Percentiles rank a stretch among this genome's conserved stretches.
Conservation (phyloP, 2,329 filamentous ascomycete genomes). For the Pyrenochaeta sp. region DNA sequence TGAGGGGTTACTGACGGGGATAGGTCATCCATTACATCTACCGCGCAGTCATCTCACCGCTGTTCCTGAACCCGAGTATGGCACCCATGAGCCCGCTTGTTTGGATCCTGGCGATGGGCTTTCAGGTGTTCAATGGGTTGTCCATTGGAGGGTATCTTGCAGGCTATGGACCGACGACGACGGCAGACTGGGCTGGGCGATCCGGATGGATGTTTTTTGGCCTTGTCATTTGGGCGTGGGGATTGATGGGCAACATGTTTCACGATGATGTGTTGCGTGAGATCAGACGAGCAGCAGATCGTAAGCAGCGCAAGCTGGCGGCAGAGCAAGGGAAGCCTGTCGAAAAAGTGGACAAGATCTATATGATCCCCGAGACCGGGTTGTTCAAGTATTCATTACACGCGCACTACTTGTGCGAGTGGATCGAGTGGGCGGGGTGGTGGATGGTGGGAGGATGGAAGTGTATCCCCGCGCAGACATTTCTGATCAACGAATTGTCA, state of each 20-base stretch:
- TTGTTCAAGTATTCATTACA: conserved; percentile 84
- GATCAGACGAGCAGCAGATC: conserved; percentile 75
- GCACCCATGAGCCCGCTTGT: conserved; percentile 81
- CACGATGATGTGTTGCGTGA: conserved; percentile 91
- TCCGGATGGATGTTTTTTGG: conserved; percentile 65
- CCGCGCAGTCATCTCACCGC: conserved; percentile 81
- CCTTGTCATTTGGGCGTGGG: conserved; percentile 76
- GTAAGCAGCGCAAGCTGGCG: conserved; percentile 62
- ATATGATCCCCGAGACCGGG: conserved; percentile 83
- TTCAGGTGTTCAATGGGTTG: conserved; percentile 83
- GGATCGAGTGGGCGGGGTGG: conserved; percentile 94
- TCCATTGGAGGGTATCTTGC: conserved; percentile 82
- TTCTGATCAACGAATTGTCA: conserved; percentile 85
- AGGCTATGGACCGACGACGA: conserved; percentile 76
- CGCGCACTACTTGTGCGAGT: conserved; percentile 95
- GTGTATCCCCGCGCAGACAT: conserved; percentile 78
- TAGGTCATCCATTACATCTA: conserved; percentile 87
- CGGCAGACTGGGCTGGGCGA: conserved; percentile 59
- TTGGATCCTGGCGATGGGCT: conserved; percentile 68
- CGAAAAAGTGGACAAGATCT: conserved; percentile 76
- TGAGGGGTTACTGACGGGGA: conserved; percentile 16
- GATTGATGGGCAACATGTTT: conserved; percentile 81
- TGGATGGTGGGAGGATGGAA: conserved; percentile 73
- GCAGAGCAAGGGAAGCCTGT: conserved; percentile 54
- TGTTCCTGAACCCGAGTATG: conserved; percentile 86